phyloP scores from a whole-genome alignment of 202 grass and related monocot genomes.

The Carex arenaria region DNA sequence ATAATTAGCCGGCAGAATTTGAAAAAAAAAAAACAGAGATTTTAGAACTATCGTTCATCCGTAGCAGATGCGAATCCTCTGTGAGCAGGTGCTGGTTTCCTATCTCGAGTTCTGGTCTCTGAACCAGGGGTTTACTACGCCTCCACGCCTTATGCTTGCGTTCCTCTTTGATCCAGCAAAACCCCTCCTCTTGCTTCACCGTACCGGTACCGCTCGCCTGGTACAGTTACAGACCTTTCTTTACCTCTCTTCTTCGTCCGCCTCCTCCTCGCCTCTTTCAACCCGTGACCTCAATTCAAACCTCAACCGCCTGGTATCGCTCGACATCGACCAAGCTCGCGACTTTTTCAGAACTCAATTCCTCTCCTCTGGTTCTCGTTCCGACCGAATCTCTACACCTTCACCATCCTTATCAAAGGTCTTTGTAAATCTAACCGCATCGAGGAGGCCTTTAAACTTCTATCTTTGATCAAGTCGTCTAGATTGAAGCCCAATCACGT shows the following conservation, averaged over 20 bases:
- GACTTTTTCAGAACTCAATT: conserved; percentile 18
- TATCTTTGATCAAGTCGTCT: conserved; percentile 21
- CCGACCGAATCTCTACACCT: conserved; percentile 27
- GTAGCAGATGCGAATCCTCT: too few relatives aligned
- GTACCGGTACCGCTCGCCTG: background rate
- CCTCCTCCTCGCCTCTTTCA: background rate
- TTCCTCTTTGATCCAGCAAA: background rate
- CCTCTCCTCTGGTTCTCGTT: conserved; percentile 1
- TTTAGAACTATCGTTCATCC: too few relatives aligned
- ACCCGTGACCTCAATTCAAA: conserved; percentile 14
- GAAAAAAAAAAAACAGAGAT: too few relatives aligned
- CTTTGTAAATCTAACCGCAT: conserved; percentile 32
- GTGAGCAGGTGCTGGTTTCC: background rate
- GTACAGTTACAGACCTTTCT: conserved; percentile 1
- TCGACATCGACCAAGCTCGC: conserved; percentile 20
- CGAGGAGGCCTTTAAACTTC: conserved; percentile 31
- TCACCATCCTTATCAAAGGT: conserved; percentile 35
- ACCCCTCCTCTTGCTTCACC: background rate
- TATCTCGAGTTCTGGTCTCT: too few relatives aligned
- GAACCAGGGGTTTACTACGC: too few relatives aligned
- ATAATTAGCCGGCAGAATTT: too few relatives aligned
- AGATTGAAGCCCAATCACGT: conserved; percentile 32
- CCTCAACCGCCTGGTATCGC: conserved; percentile 16
- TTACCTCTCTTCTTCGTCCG: background rate
- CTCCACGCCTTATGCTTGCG: background rate